Evolutionary conservation across 352 stramenopile species (phyloP), one percentile per base, ranked within the genome.

Genomic region (Phytophthora rubi): DNA sequence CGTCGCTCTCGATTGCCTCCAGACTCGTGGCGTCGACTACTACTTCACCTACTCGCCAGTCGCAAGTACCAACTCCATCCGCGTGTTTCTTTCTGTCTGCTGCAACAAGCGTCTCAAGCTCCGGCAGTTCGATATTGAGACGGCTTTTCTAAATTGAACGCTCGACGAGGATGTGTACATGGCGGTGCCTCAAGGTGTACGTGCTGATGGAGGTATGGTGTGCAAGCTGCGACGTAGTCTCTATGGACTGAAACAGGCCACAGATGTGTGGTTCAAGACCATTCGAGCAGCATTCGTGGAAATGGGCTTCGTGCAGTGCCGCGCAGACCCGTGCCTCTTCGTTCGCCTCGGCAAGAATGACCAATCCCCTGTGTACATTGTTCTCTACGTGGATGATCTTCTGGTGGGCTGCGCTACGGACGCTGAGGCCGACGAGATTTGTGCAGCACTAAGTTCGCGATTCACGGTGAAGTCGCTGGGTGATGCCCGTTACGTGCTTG

Each of bases 231-330:
- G 44, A n/a, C 59, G 62, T 6, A 75, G 68, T 48, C 7, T 84
- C 1, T 84, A 86, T 39, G 76, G 64, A 5, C 52, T 83, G 4
- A 77, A 82, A 12, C 64, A 86, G 59, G 59, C 71, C 6, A 28
- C 67, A 23, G 52, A 53, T 21, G 58, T 76, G 13, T 85, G 69
- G 72, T 70, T 72, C 64, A 64, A 65, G 28, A 79, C 65, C 13
- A 75, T 81, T 61, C 52, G 37, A 7, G 15, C 16, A 12, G 44
- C n/a, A 9, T 49, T 49, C 9, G 21, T 53, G 9, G n/a, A n/a
- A 18, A 58, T 70, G 52, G 51, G 42, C 16, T 60, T 61, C 26
- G 26, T 18, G 3, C 18, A 53, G n/a, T 68, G 52, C 8, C 23
- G 39, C 1, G 15, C 6, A 10, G 55, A 62, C 8, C 5, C 37